Evolutionary conservation across 2,329 filamentous ascomycete genomes (phyloP).

Genomic region (Camillea tinctor): DNA sequence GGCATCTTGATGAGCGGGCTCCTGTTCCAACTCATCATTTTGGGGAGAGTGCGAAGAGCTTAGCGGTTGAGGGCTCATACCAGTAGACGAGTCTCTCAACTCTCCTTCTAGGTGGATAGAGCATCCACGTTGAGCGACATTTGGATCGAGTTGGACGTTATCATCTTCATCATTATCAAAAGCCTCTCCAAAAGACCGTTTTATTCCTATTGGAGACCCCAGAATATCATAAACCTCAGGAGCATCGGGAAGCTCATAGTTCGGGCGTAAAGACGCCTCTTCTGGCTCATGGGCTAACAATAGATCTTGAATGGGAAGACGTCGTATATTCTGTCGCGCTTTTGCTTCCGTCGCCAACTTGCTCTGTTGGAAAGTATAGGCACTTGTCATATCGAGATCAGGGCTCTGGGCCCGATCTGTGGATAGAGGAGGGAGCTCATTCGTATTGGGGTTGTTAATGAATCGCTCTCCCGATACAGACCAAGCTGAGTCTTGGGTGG

Average conservation of each 20-base stretch:
- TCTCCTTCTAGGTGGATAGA: background rate
- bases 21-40: background rate
- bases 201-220: conserved; percentile 6
- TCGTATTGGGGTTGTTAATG: conserved; percentile 26
- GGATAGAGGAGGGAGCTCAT: conserved; percentile 8
- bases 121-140: too few relatives aligned
- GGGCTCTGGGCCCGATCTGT: conserved; percentile 12
- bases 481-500: conserved; percentile 20
- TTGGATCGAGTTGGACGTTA: too few relatives aligned
- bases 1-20: background rate
- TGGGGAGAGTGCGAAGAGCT: background rate
- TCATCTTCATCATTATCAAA: conserved; percentile 10
- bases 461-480: conserved; percentile 34
- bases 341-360: conserved; percentile 21
- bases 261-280: background rate
- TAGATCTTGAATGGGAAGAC: conserved; percentile 29
- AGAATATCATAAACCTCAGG: background rate
- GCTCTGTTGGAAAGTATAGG: conserved; percentile 31
- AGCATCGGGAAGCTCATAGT: background rate
- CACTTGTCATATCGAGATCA: conserved; percentile 34
- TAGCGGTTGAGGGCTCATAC: background rate
- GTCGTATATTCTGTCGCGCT: conserved; percentile 12
- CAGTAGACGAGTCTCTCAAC: background rate
- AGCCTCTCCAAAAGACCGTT: conserved; percentile 29
- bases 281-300: conserved; percentile 28